These are phyloP conservation scores for Pichia sp. DNA, from an alignment of 1,139 yeast species.

Conservation along the genomic window DNA sequence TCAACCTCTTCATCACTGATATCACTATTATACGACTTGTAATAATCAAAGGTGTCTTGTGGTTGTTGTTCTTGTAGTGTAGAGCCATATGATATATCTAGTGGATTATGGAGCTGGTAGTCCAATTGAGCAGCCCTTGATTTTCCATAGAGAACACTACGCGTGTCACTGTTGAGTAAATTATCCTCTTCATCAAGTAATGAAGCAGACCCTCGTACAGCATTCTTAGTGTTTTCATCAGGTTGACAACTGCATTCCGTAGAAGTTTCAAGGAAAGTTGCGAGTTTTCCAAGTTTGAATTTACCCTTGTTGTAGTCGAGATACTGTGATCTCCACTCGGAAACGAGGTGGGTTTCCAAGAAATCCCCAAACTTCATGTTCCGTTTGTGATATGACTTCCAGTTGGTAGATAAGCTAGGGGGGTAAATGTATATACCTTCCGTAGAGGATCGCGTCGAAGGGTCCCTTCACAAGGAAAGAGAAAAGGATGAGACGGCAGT, in stretches of 20 bases:
- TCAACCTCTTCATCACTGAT: slow-evolving; percentile 2
- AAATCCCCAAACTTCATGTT: slow-evolving; percentile 61
- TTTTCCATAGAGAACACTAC: no score
- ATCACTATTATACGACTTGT: not conserved
- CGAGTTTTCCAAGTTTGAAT: slow-evolving; percentile 42
- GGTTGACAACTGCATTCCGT: slow-evolving; percentile 17
- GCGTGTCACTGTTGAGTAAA: not conserved
- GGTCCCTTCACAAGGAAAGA: no score
- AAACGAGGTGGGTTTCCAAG: slow-evolving; percentile 52
- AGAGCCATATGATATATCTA: no score
- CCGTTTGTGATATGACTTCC: no score
- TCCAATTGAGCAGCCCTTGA: no score
- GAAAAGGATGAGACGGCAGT: no score
- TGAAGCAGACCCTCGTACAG: not conserved
- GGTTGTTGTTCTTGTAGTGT: no score
- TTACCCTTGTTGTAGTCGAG: slow-evolving; percentile 66
- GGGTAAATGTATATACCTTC: no score
- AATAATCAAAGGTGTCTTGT: no score
- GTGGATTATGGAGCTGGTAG: no score
- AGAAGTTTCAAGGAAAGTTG: slow-evolving; percentile 6
- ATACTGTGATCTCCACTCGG: slow-evolving; percentile 84
- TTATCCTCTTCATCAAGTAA: not conserved
- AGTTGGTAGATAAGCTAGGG: no score
- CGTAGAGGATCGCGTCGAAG: no score
- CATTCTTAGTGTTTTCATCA: not conserved